phyloP scores from a whole-genome alignment of 306 rosid genomes.

The Castanea mollissima region DNA sequence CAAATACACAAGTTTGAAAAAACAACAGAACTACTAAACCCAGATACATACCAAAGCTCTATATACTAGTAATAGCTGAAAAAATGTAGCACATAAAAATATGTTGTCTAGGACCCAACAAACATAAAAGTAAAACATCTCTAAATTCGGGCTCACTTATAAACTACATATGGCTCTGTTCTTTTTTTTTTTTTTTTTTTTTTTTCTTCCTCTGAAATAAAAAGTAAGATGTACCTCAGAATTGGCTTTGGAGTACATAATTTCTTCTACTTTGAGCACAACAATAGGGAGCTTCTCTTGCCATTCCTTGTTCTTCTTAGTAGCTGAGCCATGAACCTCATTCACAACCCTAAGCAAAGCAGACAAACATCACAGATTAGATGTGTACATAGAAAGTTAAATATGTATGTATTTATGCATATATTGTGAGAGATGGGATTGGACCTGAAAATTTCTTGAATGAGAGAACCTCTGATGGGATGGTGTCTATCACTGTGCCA shows the following conservation, averaged over 20 bases:
- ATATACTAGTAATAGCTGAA: neutral
- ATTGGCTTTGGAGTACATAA: conserved; percentile 81
- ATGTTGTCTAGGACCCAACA: neutral
- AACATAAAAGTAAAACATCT: neutral
- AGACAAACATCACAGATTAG: conserved; percentile 4
- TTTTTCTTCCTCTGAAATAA: neutral
- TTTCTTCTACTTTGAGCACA: conserved; percentile 71
- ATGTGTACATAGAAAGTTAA: neutral
- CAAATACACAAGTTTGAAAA: conserved; percentile 18
- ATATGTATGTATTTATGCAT: neutral
- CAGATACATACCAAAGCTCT: neutral
- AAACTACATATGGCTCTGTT: neutral
- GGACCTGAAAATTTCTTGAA: conserved; percentile 84
- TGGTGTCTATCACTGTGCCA: conserved; percentile 87
- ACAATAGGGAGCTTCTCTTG: conserved; percentile 83
- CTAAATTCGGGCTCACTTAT: neutral
- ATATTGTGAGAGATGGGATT: neutral
- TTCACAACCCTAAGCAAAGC: conserved; percentile 51
- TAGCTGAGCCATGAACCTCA: conserved; percentile 55
- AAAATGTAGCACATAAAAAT: neutral
- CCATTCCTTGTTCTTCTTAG: conserved; percentile 78
- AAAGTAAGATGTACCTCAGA: conserved; percentile 45
- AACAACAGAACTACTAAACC: neutral
- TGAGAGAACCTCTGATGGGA: conserved; percentile 78
- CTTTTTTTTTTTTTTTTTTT: neutral